Evolutionary conservation across 495 filamentous ascomycete species (phyloP).

Genomic region (Aspergillus ellipticus): DNA sequence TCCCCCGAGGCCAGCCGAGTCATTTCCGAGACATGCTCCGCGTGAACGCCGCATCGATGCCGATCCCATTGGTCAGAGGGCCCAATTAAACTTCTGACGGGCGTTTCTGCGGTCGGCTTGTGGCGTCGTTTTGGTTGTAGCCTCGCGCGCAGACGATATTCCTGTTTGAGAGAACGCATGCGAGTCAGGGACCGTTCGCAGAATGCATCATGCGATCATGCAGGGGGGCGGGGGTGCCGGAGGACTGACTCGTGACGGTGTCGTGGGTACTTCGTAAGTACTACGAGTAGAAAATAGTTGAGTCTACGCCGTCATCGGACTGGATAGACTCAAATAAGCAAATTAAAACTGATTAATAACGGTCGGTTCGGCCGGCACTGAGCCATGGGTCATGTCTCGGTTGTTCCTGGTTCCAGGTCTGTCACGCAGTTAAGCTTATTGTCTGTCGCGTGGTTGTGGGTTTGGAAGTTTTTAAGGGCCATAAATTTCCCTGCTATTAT

Average conservation of each 20-base stretch:
- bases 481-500: not conserved
- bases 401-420: not conserved
- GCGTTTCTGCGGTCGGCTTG: not conserved
- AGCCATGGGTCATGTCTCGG: not conserved
- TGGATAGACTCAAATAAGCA: too few relatives aligned
- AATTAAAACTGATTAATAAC: not conserved
- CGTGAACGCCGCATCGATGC: too few relatives aligned
- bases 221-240: not conserved
- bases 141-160: too few relatives aligned
- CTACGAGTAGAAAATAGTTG: too few relatives aligned
- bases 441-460: not conserved
- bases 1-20: not conserved
- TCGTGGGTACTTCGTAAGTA: not conserved
- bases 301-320: too few relatives aligned
- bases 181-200: not conserved
- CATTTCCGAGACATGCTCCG: not conserved
- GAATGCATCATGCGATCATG: not conserved
- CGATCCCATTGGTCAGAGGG: not conserved
- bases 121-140: too few relatives aligned
- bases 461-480: too few relatives aligned
- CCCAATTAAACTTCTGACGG: slow-evolving; percentile 1
- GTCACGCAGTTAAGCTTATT: not conserved
- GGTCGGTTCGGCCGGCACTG: not conserved
- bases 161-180: not conserved
- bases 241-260: not conserved